Evolutionary conservation across 1,139 yeast genomes (phyloP).

Genomic region (Lodderomyces theae): DNA sequence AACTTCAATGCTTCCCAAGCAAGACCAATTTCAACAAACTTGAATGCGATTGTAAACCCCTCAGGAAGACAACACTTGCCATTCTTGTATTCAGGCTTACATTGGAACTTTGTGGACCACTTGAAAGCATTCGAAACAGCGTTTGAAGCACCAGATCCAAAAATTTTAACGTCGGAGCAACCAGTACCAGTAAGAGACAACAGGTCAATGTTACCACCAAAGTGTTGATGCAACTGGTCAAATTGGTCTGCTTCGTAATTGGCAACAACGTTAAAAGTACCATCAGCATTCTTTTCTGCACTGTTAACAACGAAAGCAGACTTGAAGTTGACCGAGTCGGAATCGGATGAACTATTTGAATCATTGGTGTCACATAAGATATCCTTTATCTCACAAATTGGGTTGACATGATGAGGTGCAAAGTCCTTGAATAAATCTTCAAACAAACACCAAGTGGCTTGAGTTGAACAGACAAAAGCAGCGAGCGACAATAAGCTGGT

Average conservation of each 20-base stretch:
- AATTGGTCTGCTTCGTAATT: conserved; percentile 10
- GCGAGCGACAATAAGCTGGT: conserved; percentile 10
- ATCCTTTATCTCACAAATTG: conserved; percentile 5
- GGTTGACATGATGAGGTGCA: conserved; percentile 6
- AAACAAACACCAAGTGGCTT: conserved; percentile 9
- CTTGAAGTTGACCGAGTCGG: conserved; percentile 6
- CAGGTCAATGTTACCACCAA: conserved; percentile 7
- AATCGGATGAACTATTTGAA: too few relatives aligned
- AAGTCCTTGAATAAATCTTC: conserved; percentile 7
- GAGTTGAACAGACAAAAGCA: conserved; percentile 8
- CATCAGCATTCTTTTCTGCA: conserved; percentile 12
- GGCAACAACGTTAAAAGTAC: conserved; percentile 11
- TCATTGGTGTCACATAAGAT: conserved; percentile 3
- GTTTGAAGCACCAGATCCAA: conserved; percentile 6
- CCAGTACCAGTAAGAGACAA: conserved; percentile 12
- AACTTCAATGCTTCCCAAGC: conserved; percentile 16
- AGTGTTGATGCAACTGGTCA: conserved; percentile 7
- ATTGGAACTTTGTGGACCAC: conserved; percentile 13
- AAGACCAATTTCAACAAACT: conserved; percentile 64
- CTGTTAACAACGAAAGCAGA: conserved; percentile 13
- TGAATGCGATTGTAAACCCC: conserved; percentile 44
- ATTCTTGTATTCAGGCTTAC: conserved; percentile 10
- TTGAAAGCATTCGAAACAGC: conserved; percentile 10
- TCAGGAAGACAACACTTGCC: conserved; percentile 15
- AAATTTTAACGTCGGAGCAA: conserved; percentile 10